phyloP scores from a whole-genome alignment of 441 rosid species.

The Kokia cookei region DNA sequence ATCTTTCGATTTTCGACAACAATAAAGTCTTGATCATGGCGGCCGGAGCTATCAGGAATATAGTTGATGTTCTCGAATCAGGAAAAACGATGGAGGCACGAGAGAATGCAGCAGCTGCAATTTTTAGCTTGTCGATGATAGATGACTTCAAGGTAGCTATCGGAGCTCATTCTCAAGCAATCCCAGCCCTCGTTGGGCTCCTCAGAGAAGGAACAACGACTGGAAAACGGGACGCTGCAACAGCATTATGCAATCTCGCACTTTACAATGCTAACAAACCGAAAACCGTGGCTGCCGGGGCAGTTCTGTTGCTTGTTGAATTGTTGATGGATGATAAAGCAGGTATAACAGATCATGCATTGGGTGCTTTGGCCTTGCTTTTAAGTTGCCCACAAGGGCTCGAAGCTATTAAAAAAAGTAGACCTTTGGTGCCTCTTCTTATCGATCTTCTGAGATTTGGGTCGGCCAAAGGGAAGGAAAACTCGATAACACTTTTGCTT shows the following conservation, averaged over 20 bases:
- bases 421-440: slow-evolving; percentile 47
- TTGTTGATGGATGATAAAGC: slow-evolving; percentile 60
- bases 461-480: slow-evolving; percentile 61
- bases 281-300: slow-evolving; percentile 31
- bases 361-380: slow-evolving; percentile 39
- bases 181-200: slow-evolving; percentile 43
- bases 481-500: slow-evolving; percentile 47
- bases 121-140: slow-evolving; percentile 57
- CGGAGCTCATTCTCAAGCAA: slow-evolving; percentile 41
- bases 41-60: slow-evolving; percentile 60
- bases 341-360: slow-evolving; percentile 63
- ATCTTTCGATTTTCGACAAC: slow-evolving; percentile 61
- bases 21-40: slow-evolving; percentile 61
- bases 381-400: slow-evolving; percentile 41
- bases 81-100: slow-evolving; percentile 68
- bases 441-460: slow-evolving; percentile 59
- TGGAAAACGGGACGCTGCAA: slow-evolving; percentile 60
- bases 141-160: slow-evolving; percentile 46
- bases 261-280: slow-evolving; percentile 42
- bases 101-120: slow-evolving; percentile 73
- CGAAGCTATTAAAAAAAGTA: slow-evolving; percentile 41
- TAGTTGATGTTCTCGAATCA: slow-evolving; percentile 43
- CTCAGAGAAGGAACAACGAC: slow-evolving; percentile 52
- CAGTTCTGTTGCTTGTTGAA: slow-evolving; percentile 49
- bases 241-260: slow-evolving; percentile 50